phyloP scores from a whole-genome alignment of 139 green algal species.

The Mesotaenium endlicherianum region DNA sequence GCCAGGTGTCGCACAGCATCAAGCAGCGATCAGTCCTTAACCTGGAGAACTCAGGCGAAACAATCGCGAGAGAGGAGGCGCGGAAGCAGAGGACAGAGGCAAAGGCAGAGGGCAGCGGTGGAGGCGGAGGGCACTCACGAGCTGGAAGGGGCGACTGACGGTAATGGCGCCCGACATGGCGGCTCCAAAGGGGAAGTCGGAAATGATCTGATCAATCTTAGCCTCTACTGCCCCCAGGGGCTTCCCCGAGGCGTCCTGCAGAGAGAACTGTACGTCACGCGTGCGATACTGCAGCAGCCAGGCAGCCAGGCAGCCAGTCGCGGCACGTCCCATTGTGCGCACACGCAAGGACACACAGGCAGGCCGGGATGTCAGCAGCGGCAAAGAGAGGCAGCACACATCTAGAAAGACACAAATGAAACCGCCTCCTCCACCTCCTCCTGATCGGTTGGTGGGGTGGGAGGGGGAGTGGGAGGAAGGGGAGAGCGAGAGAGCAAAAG shows the following conservation, averaged over 20 bases:
- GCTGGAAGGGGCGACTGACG: background rate
- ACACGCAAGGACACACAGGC: background rate
- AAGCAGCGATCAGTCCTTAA: too few species aligned
- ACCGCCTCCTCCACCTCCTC: background rate
- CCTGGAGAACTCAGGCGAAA: too few species aligned
- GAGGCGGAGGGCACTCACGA: background rate
- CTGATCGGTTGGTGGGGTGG: background rate
- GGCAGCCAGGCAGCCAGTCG: background rate
- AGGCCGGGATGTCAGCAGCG: background rate
- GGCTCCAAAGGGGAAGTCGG: slow-evolving; percentile 27
- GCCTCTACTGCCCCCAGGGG: background rate
- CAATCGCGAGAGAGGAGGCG: too few species aligned
- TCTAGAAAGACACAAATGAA: background rate
- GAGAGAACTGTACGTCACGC: background rate
- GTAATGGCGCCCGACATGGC: slow-evolving; percentile 2
- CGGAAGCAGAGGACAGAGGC: background rate
- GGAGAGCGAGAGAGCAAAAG: background rate
- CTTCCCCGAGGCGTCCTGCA: background rate
- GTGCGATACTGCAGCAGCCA: slow-evolving; percentile 11
- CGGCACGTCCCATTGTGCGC: background rate
- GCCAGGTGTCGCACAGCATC: too few species aligned
- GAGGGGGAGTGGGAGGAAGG: background rate
- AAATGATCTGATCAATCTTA: slow-evolving; percentile 20
- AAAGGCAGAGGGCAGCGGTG: too few species aligned
- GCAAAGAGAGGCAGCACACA: background rate